A percentile compares a stretch with the other conserved stretches of the same genome.
These are phyloP conservation scores for Coriaria nepalensis DNA, from an alignment of 306 rosid genomes.

Conservation along the genomic window DNA sequence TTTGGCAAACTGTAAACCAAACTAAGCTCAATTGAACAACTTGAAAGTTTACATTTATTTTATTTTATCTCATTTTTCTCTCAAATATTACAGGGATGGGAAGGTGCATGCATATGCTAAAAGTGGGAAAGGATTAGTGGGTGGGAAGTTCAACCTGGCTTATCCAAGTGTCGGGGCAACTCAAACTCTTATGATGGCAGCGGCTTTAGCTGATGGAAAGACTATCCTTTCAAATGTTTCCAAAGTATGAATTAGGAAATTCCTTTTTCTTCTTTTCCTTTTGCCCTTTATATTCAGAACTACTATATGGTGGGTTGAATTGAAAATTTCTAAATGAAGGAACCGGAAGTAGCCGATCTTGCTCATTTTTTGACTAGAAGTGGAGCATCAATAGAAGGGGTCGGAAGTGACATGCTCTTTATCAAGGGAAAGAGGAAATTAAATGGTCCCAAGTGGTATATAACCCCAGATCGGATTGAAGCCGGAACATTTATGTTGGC, in stretches of 20 bases:
- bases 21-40: too few relatives aligned
- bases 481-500: constrained; percentile 29
- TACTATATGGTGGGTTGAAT: not conserved
- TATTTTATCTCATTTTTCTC: too few relatives aligned
- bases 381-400: constrained; percentile 26
- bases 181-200: constrained; percentile 32
- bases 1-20: too few relatives aligned
- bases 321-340: constrained; percentile 7
- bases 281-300: too few relatives aligned
- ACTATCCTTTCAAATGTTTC: constrained; percentile 26
- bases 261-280: too few relatives aligned
- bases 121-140: constrained; percentile 24
- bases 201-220: constrained; percentile 21
- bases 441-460: constrained; percentile 12
- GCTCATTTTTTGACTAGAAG: constrained; percentile 11
- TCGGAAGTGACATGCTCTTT: constrained; percentile 17
- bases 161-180: constrained; percentile 29
- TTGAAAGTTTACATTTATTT: too few relatives aligned
- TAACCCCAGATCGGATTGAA: constrained; percentile 26
- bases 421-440: constrained; percentile 21
- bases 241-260: constrained; percentile 11
- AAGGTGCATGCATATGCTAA: constrained; percentile 19
- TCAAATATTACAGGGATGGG: constrained; percentile 25
- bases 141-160: constrained; percentile 22
- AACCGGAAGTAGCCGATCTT: constrained; percentile 24